Evolutionary conservation across 139 green algal genomes (phyloP).

Genomic region (Microglena sp.): DNA sequence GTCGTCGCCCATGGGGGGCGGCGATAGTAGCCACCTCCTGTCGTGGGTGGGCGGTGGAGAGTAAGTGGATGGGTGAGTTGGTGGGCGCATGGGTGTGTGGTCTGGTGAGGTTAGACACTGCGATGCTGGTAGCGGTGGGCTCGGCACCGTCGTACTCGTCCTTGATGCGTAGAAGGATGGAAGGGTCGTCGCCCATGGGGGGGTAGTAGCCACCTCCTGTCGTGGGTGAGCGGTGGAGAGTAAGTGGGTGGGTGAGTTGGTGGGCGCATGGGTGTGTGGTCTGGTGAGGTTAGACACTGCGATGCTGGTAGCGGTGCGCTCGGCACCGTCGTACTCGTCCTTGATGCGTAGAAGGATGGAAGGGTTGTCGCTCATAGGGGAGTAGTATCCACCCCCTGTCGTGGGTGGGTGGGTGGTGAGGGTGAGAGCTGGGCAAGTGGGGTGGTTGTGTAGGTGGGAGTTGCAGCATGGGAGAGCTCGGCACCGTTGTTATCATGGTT

Average conservation of each 20-base stretch:
- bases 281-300: conserved; percentile 67
- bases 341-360: conserved; percentile 41
- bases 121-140: conserved; percentile 62
- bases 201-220: conserved; percentile 65
- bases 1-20: conserved; percentile 43
- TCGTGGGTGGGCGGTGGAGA: no score
- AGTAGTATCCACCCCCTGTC: conserved; percentile 66
- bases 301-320: conserved; percentile 67
- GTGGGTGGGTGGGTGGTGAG: no score
- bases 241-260: no score
- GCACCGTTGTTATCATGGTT: conserved; percentile 83
- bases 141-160: conserved; percentile 87
- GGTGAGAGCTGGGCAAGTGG: no score
- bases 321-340: conserved; percentile 83
- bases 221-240: no score
- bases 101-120: conserved; percentile 66
- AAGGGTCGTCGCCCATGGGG: conserved; percentile 40
- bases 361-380: conserved; percentile 39
- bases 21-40: conserved; percentile 68
- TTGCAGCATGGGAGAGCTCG: conserved; percentile 69
- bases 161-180: conserved; percentile 41
- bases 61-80: no score
- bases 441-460: no score
- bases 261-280: no score
- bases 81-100: no score